Evolutionary conservation across 148 eudicot genomes (phyloP).

Genomic region (Arctostaphylos glauca): DNA sequence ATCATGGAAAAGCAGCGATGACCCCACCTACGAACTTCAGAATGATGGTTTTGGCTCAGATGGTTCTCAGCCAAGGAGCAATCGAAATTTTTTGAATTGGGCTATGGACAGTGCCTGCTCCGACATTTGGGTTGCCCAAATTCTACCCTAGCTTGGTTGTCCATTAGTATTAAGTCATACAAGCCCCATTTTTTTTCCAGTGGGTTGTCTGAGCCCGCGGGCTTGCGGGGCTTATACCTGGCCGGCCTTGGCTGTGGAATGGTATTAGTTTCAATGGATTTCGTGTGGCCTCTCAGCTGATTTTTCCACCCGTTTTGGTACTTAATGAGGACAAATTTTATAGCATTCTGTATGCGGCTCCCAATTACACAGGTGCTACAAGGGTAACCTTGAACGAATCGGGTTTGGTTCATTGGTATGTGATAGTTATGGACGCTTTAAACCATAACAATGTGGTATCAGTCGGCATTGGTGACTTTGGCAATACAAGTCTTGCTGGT

Average conservation of each 20-base stretch:
- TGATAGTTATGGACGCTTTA: background rate
- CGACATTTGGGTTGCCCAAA: too few species aligned
- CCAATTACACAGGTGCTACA: background rate
- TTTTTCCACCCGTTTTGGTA: background rate
- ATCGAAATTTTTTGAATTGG: constrained; percentile 16
- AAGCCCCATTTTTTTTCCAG: too few species aligned
- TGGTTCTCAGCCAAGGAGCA: constrained; percentile 9
- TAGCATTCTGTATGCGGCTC: background rate
- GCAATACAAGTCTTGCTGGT: too few species aligned
- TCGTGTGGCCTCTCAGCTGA: background rate
- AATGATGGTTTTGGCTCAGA: constrained; percentile 11
- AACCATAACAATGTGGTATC: too few species aligned
- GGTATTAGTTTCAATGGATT: constrained; percentile 20
- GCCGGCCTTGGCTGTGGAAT: constrained; percentile 29
- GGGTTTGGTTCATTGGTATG: background rate
- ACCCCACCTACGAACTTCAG: constrained; percentile 12
- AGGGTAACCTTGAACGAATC: background rate
- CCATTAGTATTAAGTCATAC: too few species aligned
- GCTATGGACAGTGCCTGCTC: background rate
- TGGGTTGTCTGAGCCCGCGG: too few species aligned
- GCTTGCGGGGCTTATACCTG: too few species aligned
- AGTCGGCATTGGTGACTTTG: too few species aligned
- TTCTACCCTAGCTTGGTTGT: too few species aligned
- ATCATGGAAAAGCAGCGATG: constrained; percentile 22
- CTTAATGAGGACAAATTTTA: background rate